Conservation (phyloP, 1,284 basidiomycete species). For the Pyrrhoderma lamaoense region DNA sequence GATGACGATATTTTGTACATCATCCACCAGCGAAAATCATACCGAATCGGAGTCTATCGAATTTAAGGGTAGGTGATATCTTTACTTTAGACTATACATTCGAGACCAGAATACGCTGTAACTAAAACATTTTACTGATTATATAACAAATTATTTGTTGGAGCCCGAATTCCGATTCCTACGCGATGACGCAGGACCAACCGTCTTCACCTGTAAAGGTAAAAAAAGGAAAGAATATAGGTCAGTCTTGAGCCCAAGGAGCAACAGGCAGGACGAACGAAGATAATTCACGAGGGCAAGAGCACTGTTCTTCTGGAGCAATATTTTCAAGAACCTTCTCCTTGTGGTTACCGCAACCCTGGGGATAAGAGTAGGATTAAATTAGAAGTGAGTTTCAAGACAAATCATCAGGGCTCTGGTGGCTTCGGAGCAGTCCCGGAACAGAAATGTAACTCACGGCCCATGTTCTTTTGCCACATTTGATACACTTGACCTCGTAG, state of each 20-base stretch:
- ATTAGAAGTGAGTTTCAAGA: not conserved
- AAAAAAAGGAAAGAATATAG: not conserved
- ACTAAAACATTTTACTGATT: too few species aligned
- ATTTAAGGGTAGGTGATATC: too few species aligned
- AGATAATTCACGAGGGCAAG: slow-evolving; percentile 35
- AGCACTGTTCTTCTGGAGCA: slow-evolving; percentile 62
- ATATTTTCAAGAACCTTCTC: slow-evolving; percentile 59
- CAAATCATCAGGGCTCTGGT: not conserved
- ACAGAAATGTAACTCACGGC: slow-evolving; percentile 41
- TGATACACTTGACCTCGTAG: slow-evolving; percentile 48
- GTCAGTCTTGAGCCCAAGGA: not conserved
- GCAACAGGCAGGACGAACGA: not conserved
- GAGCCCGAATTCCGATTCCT: too few species aligned
- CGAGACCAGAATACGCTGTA: too few species aligned
- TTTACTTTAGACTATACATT: too few species aligned
- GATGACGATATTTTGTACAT: too few species aligned
- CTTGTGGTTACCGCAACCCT: slow-evolving; percentile 18
- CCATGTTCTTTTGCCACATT: slow-evolving; percentile 71
- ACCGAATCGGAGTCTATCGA: too few species aligned
- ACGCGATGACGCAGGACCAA: not conserved
- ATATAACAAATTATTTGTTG: too few species aligned
- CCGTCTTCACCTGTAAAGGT: slow-evolving; percentile 1
- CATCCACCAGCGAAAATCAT: too few species aligned
- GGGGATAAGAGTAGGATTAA: slow-evolving; percentile 1
- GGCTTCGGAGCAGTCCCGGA: not conserved